Evolutionary conservation across 2,329 filamentous ascomycete species (phyloP).

Genomic region (Herpotrichia juniperi): DNA sequence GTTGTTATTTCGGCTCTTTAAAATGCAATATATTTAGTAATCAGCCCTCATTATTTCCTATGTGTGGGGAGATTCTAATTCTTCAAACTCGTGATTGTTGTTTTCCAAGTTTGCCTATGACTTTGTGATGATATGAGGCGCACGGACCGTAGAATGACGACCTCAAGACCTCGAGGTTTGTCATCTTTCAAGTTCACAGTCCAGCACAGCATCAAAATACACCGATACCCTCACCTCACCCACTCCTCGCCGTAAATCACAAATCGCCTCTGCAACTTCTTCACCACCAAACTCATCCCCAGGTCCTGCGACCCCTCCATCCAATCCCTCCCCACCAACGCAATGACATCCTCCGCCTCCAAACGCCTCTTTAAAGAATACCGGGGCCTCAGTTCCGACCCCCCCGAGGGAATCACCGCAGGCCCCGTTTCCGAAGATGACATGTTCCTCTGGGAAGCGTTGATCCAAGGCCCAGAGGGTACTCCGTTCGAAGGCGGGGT

Average conservation of each 20-base stretch:
- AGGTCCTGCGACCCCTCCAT: neutral
- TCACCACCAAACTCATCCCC: neutral
- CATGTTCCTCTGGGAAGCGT: constrained; percentile 92
- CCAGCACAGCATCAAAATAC: no score
- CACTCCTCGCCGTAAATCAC: no score
- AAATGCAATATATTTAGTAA: no score
- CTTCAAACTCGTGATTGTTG: no score
- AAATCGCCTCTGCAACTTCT: no score
- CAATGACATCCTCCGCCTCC: constrained; percentile 62
- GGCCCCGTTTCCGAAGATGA: constrained; percentile 94
- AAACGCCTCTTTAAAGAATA: constrained; percentile 96
- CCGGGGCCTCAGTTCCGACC: constrained; percentile 88
- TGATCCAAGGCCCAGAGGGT: constrained; percentile 93
- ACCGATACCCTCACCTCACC: neutral
- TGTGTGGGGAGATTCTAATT: no score
- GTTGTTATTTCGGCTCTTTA: neutral
- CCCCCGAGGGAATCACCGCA: constrained; percentile 96
- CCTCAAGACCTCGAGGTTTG: neutral
- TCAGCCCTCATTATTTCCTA: no score
- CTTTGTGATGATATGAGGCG: neutral
- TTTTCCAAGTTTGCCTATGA: no score
- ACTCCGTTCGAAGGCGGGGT: constrained; percentile 96
- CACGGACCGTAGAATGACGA: neutral
- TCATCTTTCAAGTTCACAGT: neutral
- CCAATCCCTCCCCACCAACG: neutral